phyloP scores from a whole-genome alignment of 441 rosid species.

The Daphne laureola region DNA sequence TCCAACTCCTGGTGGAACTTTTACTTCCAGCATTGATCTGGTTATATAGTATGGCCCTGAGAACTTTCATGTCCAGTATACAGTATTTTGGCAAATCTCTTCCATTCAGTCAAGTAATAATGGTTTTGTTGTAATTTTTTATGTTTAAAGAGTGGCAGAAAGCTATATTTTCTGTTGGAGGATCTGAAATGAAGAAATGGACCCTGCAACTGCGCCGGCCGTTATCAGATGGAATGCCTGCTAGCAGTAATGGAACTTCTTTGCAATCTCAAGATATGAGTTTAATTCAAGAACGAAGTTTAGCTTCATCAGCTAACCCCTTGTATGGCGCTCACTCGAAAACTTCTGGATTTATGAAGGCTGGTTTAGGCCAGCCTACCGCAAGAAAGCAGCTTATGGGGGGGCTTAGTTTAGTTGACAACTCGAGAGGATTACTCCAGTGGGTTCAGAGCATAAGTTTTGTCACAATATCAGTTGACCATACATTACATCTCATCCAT shows the following conservation, averaged over 20 bases:
- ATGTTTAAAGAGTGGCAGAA: conserved; percentile 86
- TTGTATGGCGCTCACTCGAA: conserved; percentile 82
- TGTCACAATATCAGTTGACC: conserved; percentile 73
- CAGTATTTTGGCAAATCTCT: conserved; percentile 5
- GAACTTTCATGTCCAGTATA: conserved; percentile 1
- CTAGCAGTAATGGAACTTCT: conserved; percentile 61
- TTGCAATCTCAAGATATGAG: conserved; percentile 92
- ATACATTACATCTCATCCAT: conserved; percentile 64
- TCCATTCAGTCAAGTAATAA: conserved; percentile 10
- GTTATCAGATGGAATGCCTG: conserved; percentile 68
- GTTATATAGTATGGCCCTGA: conserved; percentile 9
- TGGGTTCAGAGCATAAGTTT: conserved; percentile 98
- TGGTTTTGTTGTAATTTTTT: conserved; percentile 4
- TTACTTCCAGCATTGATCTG: conserved; percentile 1
- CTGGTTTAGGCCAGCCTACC: conserved; percentile 68
- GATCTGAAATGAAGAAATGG: conserved; percentile 95
- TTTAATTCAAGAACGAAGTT: conserved; percentile 83
- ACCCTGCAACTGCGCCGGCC: conserved; percentile 89
- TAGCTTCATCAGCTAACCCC: conserved; percentile 83
- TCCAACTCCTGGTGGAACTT: background rate
- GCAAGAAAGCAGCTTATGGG: conserved; percentile 78
- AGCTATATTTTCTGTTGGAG: conserved; percentile 90
- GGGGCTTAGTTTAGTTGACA: conserved; percentile 61
- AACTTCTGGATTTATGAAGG: conserved; percentile 83
- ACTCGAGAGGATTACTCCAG: conserved; percentile 87